These are phyloP conservation scores for Termitomyces sp. DNA, from an alignment of 768 basidiomycete genomes.

Conservation along the genomic window DNA sequence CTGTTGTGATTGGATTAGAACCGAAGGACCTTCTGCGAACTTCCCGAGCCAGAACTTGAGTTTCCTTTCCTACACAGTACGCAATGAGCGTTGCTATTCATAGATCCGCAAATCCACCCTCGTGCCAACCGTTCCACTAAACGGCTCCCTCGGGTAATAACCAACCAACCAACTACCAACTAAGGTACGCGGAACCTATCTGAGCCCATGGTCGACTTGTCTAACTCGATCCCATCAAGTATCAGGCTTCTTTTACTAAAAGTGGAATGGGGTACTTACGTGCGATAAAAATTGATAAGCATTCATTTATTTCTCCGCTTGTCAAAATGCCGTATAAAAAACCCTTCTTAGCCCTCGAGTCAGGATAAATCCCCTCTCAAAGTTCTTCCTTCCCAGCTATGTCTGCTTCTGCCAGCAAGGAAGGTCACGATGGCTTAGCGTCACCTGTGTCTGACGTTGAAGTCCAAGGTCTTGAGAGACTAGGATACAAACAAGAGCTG, in stretches of 20 bases:
- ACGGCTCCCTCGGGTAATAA: no score
- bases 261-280: no score
- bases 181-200: no score
- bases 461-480: conserved; percentile 38
- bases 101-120: not conserved
- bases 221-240: no score
- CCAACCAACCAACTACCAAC: no score
- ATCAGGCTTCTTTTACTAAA: no score
- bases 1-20: not conserved
- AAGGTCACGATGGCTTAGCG: not conserved
- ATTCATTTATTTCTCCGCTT: not conserved
- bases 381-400: not conserved
- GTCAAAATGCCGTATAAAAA: not conserved
- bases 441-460: not conserved
- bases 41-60: not conserved
- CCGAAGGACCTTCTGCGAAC: not conserved
- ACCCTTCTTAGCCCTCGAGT: not conserved
- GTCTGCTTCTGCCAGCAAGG: not conserved
- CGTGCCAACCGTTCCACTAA: no score
- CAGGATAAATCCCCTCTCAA: not conserved
- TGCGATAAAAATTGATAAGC: not conserved
- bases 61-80: not conserved
- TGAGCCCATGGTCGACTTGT: no score
- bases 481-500: conserved; percentile 57
- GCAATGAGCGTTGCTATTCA: not conserved